Base-by-base conservation (phyloP, 2,329 filamentous ascomycete genomes). In the Trichoderma harzianum region DNA sequence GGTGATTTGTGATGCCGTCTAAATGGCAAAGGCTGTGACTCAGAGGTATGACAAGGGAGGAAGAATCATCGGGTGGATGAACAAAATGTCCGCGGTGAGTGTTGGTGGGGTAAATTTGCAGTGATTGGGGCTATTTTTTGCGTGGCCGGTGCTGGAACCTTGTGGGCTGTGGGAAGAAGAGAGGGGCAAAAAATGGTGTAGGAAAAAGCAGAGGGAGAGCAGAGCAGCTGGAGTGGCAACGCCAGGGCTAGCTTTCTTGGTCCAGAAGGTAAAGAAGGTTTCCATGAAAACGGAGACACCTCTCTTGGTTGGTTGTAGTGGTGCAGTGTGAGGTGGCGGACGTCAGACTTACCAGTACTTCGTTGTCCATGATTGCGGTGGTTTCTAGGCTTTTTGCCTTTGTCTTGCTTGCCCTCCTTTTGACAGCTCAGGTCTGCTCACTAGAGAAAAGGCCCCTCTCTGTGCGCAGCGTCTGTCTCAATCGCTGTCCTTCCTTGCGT, bases 321-420 rank as follows among this genome's bases (percentile, higher is more conserved):
- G 30, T 55, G 26, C 16, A 39, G 28, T 12, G 26, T 11, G 28
- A 21, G 24, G 63, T 69, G 53, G 53, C 36, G 61, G 62, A 53
- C 21, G 34, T 39, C 28, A 60, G 32, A 76, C 75, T 73, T 61
- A 62, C 53, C 26, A 16, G 64, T 51, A 74, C 75, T 66, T 73
- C 71, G 70, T 73, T 73, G 58, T 76, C 75, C 75, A 76, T 76
- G 72, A 65, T 73, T 71, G 73, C 70, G 57, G 43, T 47, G 10
- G 58, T 24, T n/a, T 43, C 14, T 51, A 16, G 43, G n/a, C 7
- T 21, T 30, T 51, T 51, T 51, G 43, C n/a, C 43, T 43, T 43
- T 43, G 39, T 43, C 39, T n/a, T n/a, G 43, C 4, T 51, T 51
- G 43, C 21, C n/a, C 43, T 51, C 43, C n/a, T n/a, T 21, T 21